Evolutionary conservation across 768 basidiomycete genomes (phyloP).

Genomic region (Pleurotus tuoliensis): DNA sequence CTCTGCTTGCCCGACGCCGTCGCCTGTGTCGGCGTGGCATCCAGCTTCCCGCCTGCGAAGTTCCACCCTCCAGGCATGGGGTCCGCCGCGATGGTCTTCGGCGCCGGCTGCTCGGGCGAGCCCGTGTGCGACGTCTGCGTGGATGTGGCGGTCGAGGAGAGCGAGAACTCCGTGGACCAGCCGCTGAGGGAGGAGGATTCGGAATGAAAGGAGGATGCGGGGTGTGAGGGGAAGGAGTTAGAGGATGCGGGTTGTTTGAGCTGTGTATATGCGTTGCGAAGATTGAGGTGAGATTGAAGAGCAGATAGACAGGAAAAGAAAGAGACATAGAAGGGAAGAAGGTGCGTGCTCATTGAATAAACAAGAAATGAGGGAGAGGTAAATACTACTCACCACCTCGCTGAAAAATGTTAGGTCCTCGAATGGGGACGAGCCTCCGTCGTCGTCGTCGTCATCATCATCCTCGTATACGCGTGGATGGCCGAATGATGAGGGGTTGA

Average conservation of each 20-base stretch:
- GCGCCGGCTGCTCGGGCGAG: constrained; percentile 1
- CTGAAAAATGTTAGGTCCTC: constrained; percentile 22
- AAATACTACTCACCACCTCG: constrained; percentile 12
- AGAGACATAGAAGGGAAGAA: not conserved
- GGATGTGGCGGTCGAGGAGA: not conserved
- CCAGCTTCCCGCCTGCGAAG: not conserved
- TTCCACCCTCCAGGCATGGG: not conserved
- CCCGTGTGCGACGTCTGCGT: constrained; percentile 2
- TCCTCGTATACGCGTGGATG: constrained; percentile 19
- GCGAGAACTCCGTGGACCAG: constrained; percentile 4
- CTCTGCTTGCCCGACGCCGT: not conserved
- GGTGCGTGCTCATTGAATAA: constrained; percentile 9
- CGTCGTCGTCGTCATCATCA: constrained; percentile 27
- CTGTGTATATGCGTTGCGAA: not conserved
- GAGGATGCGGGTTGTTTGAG: not conserved
- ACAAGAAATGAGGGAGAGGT: constrained; percentile 18
- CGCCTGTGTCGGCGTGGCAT: not conserved
- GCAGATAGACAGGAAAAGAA: not conserved
- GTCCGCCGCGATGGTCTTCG: not conserved
- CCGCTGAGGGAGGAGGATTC: constrained; percentile 4
- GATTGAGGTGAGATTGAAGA: not conserved
- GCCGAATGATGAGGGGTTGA: constrained; percentile 38
- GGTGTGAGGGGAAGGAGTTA: not conserved
- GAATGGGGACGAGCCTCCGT: constrained; percentile 21
- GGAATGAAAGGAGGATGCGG: not conserved